Conservation (phyloP, 2,329 filamentous ascomycete species). For the Aspergillus terreus region DNA sequence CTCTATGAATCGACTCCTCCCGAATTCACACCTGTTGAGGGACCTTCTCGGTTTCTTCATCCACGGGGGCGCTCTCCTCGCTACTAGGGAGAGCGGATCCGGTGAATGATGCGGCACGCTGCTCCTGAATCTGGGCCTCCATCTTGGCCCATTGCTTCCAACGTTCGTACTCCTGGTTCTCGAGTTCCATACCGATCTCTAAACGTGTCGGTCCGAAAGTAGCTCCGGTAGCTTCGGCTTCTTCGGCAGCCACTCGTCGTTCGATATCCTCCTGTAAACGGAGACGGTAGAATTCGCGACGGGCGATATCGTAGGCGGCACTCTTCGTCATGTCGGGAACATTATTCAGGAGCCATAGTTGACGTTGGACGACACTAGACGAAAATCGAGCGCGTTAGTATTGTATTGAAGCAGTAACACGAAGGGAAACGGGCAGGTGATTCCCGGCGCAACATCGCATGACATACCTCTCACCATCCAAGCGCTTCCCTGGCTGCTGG, state of each 20-base stretch:
- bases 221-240: slow-evolving; percentile 79
- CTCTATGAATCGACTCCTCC: background rate
- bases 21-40: slow-evolving; percentile 1
- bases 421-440: background rate
- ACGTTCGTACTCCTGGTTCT: slow-evolving; percentile 72
- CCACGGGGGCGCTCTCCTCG: slow-evolving; percentile 30
- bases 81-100: slow-evolving; percentile 37
- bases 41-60: slow-evolving; percentile 10
- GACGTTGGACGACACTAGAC: slow-evolving; percentile 82
- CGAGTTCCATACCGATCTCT: slow-evolving; percentile 76
- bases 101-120: slow-evolving; percentile 43
- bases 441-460: background rate
- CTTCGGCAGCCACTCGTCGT: slow-evolving; percentile 77
- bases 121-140: slow-evolving; percentile 48
- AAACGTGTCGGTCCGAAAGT: slow-evolving; percentile 77
- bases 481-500: slow-evolving; percentile 67
- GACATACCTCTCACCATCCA: slow-evolving; percentile 79
- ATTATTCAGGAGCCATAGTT: slow-evolving; percentile 77
- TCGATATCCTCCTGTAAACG: slow-evolving; percentile 81
- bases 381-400: slow-evolving; percentile 12
- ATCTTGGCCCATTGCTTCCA: slow-evolving; percentile 78
- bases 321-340: slow-evolving; percentile 55
- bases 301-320: slow-evolving; percentile 78
- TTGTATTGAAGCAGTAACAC: background rate
- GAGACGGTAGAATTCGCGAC: slow-evolving; percentile 84